Evolutionary conservation across 176 grass and related monocot species (phyloP).

Genomic region (Leersia perrieri): DNA sequence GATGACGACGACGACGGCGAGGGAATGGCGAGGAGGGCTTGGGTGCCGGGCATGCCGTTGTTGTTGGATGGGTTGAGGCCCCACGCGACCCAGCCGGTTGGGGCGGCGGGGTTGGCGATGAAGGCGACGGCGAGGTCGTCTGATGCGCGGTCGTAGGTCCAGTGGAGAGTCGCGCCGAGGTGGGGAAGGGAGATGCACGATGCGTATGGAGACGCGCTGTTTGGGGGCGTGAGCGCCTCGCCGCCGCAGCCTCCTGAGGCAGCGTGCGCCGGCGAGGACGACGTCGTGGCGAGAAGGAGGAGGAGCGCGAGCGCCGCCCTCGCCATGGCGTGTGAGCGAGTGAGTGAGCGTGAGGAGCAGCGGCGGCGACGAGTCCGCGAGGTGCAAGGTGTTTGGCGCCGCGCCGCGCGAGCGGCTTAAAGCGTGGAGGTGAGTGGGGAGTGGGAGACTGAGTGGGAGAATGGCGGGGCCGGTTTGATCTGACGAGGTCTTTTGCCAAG

Average conservation of each 20-base stretch:
- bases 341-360: not conserved
- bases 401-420: not conserved
- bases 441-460: no score
- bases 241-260: constrained; percentile 4
- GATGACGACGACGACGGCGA: not conserved
- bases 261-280: no score
- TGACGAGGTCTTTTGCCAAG: not conserved
- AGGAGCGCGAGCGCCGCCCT: not conserved
- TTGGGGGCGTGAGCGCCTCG: not conserved
- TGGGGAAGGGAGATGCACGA: constrained; percentile 56
- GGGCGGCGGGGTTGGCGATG: constrained; percentile 41
- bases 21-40: constrained; percentile 56
- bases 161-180: constrained; percentile 63
- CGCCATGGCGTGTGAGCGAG: not conserved
- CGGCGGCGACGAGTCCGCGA: no score
- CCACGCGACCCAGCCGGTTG: constrained; percentile 73
- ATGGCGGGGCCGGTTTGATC: not conserved
- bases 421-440: not conserved
- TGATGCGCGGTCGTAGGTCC: constrained; percentile 44
- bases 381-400: not conserved
- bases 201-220: constrained; percentile 42
- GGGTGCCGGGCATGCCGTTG: constrained; percentile 45
- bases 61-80: constrained; percentile 50
- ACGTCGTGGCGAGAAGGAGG: not conserved
- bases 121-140: constrained; percentile 58